Evolutionary conservation across 179 eudicot species (phyloP).

Genomic region (Pouteria campechiana): DNA sequence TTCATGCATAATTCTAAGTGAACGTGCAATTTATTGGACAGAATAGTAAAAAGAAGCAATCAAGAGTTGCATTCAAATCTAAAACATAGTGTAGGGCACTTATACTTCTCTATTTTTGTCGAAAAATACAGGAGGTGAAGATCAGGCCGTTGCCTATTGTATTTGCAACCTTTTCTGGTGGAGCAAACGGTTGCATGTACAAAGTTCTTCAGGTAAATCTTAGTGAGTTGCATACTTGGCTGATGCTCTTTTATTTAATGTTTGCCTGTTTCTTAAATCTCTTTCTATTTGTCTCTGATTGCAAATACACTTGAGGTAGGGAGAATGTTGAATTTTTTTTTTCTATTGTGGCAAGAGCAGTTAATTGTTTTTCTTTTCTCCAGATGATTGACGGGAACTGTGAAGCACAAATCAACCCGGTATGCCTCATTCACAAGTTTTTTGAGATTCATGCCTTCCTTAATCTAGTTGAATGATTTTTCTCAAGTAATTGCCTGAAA

Average conservation of each 20-base stretch:
- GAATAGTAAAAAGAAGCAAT: too few relatives aligned
- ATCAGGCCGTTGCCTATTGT: constrained; percentile 76
- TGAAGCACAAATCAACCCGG: constrained; percentile 38
- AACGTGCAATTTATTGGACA: too few relatives aligned
- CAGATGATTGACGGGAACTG: constrained; percentile 70
- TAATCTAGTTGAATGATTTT: background rate
- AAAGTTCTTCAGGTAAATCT: constrained; percentile 81
- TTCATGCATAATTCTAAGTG: too few relatives aligned
- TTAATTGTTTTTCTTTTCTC: constrained; percentile 3
- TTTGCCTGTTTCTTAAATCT: constrained; percentile 2
- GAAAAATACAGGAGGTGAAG: constrained; percentile 60
- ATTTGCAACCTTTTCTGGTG: constrained; percentile 92
- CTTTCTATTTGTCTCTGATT: background rate
- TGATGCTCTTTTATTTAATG: background rate
- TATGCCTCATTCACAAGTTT: constrained; percentile 13
- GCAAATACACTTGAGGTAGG: background rate
- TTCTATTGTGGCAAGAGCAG: too few relatives aligned
- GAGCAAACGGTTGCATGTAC: constrained; percentile 96
- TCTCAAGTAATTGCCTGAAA: background rate
- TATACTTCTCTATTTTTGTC: constrained; percentile 3
- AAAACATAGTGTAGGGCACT: background rate
- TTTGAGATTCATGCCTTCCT: constrained; percentile 1
- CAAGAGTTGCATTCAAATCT: too few relatives aligned
- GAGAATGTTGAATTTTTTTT: background rate
- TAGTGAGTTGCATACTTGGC: background rate